These are phyloP conservation scores for Gynandropsis gynandra DNA, from an alignment of 345 rosid species.

Conservation along the genomic window DNA sequence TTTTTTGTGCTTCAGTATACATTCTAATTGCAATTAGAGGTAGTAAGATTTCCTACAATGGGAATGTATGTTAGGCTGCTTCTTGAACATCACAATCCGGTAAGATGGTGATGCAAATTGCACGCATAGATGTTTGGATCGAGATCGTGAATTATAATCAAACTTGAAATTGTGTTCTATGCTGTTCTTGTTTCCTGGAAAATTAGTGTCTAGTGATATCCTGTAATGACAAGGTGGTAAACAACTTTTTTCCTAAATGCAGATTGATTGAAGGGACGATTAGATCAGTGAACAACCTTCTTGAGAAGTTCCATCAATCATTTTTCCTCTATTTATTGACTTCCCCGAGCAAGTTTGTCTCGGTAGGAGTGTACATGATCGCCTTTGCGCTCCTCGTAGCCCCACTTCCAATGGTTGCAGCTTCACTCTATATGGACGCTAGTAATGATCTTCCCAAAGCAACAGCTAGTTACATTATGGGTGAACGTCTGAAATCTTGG, in stretches of 20 bases:
- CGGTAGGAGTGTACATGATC: conserved; percentile 95
- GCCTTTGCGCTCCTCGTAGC: conserved; percentile 85
- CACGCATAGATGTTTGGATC: too few relatives aligned
- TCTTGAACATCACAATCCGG: too few relatives aligned
- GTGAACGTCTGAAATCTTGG: conserved; percentile 44
- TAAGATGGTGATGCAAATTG: too few relatives aligned
- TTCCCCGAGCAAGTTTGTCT: conserved; percentile 78
- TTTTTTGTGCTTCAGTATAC: too few relatives aligned
- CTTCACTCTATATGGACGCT: conserved; percentile 65
- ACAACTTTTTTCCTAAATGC: conserved; percentile 24
- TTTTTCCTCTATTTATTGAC: conserved; percentile 82
- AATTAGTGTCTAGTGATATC: too few relatives aligned
- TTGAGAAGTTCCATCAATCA: conserved; percentile 97
- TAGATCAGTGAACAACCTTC: conserved; percentile 87
- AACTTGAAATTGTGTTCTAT: too few relatives aligned
- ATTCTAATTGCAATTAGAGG: too few relatives aligned
- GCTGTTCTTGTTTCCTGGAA: too few relatives aligned
- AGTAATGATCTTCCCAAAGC: conserved; percentile 28
- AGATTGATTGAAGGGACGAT: conserved; percentile 92
- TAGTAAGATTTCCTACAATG: too few relatives aligned
- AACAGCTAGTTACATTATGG: conserved; percentile 24
- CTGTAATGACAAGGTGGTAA: too few relatives aligned
- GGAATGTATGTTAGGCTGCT: too few relatives aligned
- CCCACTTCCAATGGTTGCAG: conserved; percentile 83
- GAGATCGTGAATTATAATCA: too few relatives aligned